Conservation (phyloP, 495 filamentous ascomycete genomes). For the Aspergillus biplanus region DNA sequence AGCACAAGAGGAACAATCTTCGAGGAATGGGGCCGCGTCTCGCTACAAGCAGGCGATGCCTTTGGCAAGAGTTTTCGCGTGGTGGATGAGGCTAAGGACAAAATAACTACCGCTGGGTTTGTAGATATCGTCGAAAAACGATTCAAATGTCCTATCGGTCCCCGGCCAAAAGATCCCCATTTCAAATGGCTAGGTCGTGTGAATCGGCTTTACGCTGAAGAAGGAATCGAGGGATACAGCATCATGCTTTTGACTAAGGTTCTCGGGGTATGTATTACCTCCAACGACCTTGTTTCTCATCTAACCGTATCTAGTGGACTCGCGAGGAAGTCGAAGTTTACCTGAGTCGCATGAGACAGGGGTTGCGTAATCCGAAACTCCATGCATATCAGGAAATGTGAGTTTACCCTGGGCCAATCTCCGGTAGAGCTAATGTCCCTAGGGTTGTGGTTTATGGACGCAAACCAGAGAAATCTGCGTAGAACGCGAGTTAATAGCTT, state of each 20-base stretch:
- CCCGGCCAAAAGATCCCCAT: slow-evolving; percentile 25
- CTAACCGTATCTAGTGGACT: slow-evolving; percentile 2
- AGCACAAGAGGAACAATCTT: slow-evolving; percentile 14
- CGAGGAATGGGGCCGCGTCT: slow-evolving; percentile 14
- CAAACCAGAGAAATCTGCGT: too few relatives aligned
- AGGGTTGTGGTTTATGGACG: too few relatives aligned
- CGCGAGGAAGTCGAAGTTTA: slow-evolving; percentile 16
- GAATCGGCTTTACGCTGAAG: slow-evolving; percentile 16
- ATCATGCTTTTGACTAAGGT: slow-evolving; percentile 10
- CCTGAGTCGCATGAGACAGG: slow-evolving; percentile 7
- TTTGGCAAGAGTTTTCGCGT: slow-evolving; percentile 22
- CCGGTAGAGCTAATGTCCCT: too few relatives aligned
- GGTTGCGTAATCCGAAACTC: neutral
- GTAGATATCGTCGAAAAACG: slow-evolving; percentile 19
- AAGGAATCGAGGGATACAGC: slow-evolving; percentile 11
- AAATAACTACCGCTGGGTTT: slow-evolving; percentile 26
- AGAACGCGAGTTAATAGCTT: too few relatives aligned
- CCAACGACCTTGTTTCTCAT: neutral
- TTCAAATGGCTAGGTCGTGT: slow-evolving; percentile 26
- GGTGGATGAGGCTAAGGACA: slow-evolving; percentile 12
- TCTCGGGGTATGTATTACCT: slow-evolving; percentile 1
- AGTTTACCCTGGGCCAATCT: too few relatives aligned
- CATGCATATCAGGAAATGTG: neutral
- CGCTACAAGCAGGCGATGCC: slow-evolving; percentile 20
- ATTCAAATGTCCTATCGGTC: slow-evolving; percentile 22